A percentile compares a stretch with the other conserved stretches of the same genome.
Conservation (phyloP, 345 rosid genomes). For the Abelmoschus esculentus region DNA sequence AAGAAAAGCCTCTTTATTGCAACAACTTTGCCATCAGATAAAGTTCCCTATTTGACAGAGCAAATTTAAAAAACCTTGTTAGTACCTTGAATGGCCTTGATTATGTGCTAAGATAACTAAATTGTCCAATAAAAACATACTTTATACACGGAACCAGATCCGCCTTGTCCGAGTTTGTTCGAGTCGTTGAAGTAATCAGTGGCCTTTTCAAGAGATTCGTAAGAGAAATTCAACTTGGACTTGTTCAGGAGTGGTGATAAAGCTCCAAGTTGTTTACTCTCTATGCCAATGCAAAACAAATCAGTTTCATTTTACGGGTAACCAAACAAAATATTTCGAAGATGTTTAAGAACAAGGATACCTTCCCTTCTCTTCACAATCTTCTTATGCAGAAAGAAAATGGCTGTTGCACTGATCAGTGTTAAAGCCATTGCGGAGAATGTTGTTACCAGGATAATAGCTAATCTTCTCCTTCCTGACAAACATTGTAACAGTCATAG, state of each 20-base stretch:
- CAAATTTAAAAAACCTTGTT: not conserved
- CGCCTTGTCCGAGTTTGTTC: conserved; percentile 86
- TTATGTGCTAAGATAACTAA: not conserved
- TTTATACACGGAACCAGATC: conserved; percentile 83
- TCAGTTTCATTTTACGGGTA: conserved; percentile 4
- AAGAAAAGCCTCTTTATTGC: conserved; percentile 85
- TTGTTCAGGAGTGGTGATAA: conserved; percentile 42
- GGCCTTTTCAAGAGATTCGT: conserved; percentile 73
- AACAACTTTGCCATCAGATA: conserved; percentile 56
- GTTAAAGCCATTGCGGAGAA: conserved; percentile 43
- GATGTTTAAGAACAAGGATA: conserved; percentile 11
- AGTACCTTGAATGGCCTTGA: conserved; percentile 1
- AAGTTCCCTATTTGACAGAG: conserved; percentile 40
- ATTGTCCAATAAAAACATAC: conserved; percentile 21
- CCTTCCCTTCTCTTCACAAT: conserved; percentile 43
- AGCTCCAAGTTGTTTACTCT: conserved; percentile 59
- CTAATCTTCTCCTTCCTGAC: conserved; percentile 39
- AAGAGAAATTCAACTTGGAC: conserved; percentile 66
- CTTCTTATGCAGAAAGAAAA: conserved; percentile 40
- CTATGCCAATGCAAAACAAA: conserved; percentile 22
- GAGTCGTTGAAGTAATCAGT: conserved; percentile 61
- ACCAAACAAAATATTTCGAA: not conserved
- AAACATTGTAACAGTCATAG: not conserved
- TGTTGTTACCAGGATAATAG: conserved; percentile 45
- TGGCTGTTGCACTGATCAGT: conserved; percentile 28